These are phyloP conservation scores for Allium fistulosum DNA, from an alignment of 106 monocot genomes.

Conservation along the genomic window DNA sequence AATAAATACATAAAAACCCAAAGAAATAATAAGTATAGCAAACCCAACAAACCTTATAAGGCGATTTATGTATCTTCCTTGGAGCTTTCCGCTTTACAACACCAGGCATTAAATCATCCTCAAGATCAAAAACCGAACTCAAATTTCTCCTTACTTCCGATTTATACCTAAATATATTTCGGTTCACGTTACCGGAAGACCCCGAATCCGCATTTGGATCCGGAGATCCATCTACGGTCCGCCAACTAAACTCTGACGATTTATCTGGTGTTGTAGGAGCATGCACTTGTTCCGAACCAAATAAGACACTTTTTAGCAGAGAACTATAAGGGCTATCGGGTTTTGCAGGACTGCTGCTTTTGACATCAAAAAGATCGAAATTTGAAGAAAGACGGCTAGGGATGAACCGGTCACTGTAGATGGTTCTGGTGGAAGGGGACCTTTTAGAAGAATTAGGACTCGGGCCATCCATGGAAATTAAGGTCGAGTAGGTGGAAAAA, in stretches of 20 bases:
- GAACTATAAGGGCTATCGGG: constrained; percentile 40
- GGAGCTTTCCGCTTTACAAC: constrained; percentile 26
- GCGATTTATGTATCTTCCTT: constrained; percentile 70
- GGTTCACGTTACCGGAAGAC: constrained; percentile 17
- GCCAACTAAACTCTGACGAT: background rate
- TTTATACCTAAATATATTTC: constrained; percentile 88
- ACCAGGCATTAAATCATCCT: constrained; percentile 41
- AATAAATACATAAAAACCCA: background rate
- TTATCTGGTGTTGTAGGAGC: constrained; percentile 34
- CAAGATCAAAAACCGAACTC: constrained; percentile 19
- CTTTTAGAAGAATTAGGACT: constrained; percentile 2
- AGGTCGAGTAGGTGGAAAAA: too few species aligned
- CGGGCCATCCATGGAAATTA: background rate
- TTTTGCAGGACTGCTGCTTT: constrained; percentile 9
- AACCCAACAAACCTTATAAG: constrained; percentile 59
- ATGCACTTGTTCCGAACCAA: constrained; percentile 39
- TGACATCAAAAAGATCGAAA: constrained; percentile 57
- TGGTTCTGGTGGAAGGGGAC: constrained; percentile 6
- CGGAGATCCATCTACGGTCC: constrained; percentile 26
- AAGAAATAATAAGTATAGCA: background rate
- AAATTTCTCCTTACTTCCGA: constrained; percentile 50
- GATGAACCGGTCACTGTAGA: constrained; percentile 87
- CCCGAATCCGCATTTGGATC: constrained; percentile 27
- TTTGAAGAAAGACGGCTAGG: constrained; percentile 71
- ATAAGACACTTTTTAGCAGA: constrained; percentile 59